These are phyloP conservation scores for Hyaloperonospora brassicae DNA, from an alignment of 352 stramenopile genomes.

Conservation along the genomic window DNA sequence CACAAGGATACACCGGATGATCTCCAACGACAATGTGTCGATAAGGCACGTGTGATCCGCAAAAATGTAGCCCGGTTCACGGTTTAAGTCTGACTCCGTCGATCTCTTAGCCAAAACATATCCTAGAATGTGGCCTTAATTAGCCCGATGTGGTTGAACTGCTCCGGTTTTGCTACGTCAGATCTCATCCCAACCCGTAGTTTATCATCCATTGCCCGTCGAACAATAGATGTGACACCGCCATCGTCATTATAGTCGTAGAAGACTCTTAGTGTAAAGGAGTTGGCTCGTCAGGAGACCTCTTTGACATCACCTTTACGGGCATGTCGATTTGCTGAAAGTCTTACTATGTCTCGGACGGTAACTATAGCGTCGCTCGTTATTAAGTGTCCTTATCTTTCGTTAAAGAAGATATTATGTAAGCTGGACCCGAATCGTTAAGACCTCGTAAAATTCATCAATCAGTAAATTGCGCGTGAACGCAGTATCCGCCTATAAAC, in stretches of 20 bases:
- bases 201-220: background rate
- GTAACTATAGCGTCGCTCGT: too few species aligned
- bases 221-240: too few species aligned
- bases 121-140: too few species aligned
- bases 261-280: too few species aligned
- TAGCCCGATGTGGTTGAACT: too few species aligned
- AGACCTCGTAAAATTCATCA: background rate
- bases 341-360: background rate
- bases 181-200: background rate
- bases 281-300: too few species aligned
- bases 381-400: background rate
- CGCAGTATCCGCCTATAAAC: background rate
- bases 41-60: background rate
- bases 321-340: background rate
- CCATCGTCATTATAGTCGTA: too few species aligned
- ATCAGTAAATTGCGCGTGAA: background rate
- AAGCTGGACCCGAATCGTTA: background rate
- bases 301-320: background rate
- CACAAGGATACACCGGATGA: background rate
- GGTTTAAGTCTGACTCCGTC: too few species aligned
- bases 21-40: background rate
- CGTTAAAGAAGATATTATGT: background rate
- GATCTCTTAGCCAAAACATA: too few species aligned
- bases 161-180: too few species aligned
- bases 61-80: background rate